Conservation (phyloP, 805 yeast species). For the Candida bentonensis region DNA sequence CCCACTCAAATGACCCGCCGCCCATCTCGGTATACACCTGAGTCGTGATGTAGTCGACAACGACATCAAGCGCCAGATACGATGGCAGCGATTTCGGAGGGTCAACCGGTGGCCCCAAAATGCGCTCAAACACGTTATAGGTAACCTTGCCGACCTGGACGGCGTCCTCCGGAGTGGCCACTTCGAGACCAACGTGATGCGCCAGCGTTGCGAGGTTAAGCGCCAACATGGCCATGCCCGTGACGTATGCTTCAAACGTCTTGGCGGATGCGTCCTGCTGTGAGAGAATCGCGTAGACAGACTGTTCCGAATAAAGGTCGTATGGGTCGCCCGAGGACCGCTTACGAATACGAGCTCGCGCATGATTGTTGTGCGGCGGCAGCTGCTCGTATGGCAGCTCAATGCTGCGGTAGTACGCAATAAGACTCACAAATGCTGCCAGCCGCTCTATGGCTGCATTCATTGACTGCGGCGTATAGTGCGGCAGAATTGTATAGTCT, state of each 20-base stretch:
- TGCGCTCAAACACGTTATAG: conserved; percentile 4
- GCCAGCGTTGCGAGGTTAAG: conserved; percentile 10
- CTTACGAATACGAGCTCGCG: conserved; percentile 9
- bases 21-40: conserved; percentile 14
- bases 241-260: conserved; percentile 11
- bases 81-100: not conserved
- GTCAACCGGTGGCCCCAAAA: not conserved
- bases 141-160: conserved; percentile 9
- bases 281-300: not conserved
- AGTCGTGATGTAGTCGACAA: conserved; percentile 12
- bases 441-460: conserved; percentile 14
- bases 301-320: conserved; percentile 6
- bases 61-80: conserved; percentile 6
- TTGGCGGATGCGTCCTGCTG: conserved; percentile 4
- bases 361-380: conserved; percentile 11
- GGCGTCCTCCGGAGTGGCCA: conserved; percentile 6
- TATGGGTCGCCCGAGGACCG: conserved; percentile 5
- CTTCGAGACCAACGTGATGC: conserved; percentile 4
- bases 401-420: conserved; percentile 12
- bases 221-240: conserved; percentile 14
- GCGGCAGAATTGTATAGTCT: conserved; percentile 10
- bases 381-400: conserved; percentile 13
- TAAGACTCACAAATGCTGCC: conserved; percentile 10
- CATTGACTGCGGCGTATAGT: conserved; percentile 9
- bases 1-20: conserved; percentile 17